Conservation (phyloP, 2,329 filamentous ascomycete species). For the Simplicillium sp. region DNA sequence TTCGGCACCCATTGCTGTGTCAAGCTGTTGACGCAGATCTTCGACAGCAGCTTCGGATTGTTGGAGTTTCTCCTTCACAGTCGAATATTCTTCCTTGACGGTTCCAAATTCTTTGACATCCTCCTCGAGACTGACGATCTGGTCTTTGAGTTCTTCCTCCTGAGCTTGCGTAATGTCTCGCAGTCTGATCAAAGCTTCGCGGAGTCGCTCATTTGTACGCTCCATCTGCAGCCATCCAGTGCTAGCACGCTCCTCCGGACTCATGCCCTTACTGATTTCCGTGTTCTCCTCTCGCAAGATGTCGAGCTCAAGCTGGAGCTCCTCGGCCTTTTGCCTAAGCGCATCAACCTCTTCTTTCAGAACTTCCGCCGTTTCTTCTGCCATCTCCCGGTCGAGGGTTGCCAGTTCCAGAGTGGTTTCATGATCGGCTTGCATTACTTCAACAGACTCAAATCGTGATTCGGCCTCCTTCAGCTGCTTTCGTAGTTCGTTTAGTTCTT, state of each 20-base stretch:
- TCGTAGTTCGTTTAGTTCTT: conserved; percentile 68
- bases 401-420: conserved; percentile 80
- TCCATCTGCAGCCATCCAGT: conserved; percentile 89
- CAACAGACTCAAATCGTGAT: conserved; percentile 54
- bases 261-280: conserved; percentile 76
- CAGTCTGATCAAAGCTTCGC: conserved; percentile 74
- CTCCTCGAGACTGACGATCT: conserved; percentile 65
- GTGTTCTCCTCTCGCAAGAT: conserved; percentile 80
- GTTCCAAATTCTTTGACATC: conserved; percentile 59
- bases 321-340: conserved; percentile 67
- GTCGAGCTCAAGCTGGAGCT: conserved; percentile 80
- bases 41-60: conserved; percentile 68
- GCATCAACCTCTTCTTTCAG: conserved; percentile 72
- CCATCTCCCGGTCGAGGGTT: conserved; percentile 88
- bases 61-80: conserved; percentile 62
- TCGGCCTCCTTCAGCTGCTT: conserved; percentile 72
- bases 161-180: conserved; percentile 82
- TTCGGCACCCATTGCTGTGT: conserved; percentile 79
- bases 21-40: conserved; percentile 82
- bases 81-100: conserved; percentile 60
- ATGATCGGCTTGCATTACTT: conserved; percentile 70
- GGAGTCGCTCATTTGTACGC: conserved; percentile 76
- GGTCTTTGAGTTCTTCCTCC: conserved; percentile 67
- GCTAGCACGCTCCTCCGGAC: conserved; percentile 76
- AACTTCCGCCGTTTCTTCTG: conserved; percentile 82